phyloP scores from a whole-genome alignment of 192 early-diverging fungal genomes.

The Chytriomyces sp. region DNA sequence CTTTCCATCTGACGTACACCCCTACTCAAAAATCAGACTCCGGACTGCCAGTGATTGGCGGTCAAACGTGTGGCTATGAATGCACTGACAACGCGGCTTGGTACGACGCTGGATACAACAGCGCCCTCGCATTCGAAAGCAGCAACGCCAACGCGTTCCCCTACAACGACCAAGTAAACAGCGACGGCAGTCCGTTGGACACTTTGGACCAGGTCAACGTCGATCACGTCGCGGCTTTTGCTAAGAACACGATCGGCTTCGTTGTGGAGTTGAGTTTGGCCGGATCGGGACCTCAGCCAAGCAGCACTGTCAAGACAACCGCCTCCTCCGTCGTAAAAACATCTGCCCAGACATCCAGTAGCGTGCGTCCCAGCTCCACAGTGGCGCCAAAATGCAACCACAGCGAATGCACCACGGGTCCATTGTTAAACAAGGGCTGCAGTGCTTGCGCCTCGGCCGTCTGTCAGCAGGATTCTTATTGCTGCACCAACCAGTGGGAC shows the following conservation, averaged over 20 bases:
- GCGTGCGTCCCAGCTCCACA: too few species aligned
- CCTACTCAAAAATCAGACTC: neutral
- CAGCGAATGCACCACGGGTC: too few species aligned
- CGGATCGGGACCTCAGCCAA: too few species aligned
- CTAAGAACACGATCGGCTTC: constrained; percentile 28
- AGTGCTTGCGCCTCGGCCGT: too few species aligned
- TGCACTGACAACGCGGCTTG: neutral
- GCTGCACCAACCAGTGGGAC: too few species aligned
- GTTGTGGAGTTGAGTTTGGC: constrained; percentile 24
- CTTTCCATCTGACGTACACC: neutral
- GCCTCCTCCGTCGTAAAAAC: too few species aligned
- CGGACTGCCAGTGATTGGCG: neutral
- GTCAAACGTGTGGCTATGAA: neutral
- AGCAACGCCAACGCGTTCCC: constrained; percentile 4
- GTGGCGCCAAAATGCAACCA: too few species aligned
- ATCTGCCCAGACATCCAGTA: too few species aligned
- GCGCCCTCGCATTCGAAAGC: neutral
- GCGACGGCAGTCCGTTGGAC: constrained; percentile 29
- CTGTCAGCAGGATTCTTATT: too few species aligned
- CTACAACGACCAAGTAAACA: constrained; percentile 23
- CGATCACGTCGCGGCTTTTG: constrained; percentile 26
- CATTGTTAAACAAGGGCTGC: too few species aligned
- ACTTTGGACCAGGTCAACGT: constrained; percentile 19
- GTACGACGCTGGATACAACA: neutral
- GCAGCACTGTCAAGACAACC: too few species aligned